A percentile compares a stretch with the other conserved stretches of the same genome.
phyloP scores from a whole-genome alignment of 108 stramenopile genomes.

The Conticribra guillardii region DNA sequence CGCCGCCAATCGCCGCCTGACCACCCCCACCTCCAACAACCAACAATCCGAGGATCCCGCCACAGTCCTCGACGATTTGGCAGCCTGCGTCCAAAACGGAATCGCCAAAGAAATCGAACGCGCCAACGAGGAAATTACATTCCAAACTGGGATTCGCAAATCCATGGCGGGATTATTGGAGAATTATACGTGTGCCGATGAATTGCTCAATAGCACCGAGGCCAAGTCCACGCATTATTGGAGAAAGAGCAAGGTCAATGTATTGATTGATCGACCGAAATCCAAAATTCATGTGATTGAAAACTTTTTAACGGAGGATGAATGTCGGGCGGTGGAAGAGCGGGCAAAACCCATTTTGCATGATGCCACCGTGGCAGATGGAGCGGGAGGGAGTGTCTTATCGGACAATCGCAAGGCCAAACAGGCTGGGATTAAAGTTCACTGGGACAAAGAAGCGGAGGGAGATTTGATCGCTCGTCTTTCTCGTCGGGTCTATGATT shows the following conservation, averaged over 20 bases:
- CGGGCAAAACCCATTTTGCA: conserved; percentile 61
- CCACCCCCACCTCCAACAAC: too few relatives aligned
- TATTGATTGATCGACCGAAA: conserved; percentile 76
- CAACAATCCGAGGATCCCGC: conserved; percentile 6
- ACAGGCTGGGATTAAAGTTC: conserved; percentile 79
- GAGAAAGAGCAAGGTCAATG: conserved; percentile 44
- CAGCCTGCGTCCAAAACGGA: conserved; percentile 59
- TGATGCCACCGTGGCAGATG: conserved; percentile 84
- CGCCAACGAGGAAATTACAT: conserved; percentile 75
- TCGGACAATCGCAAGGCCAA: conserved; percentile 77
- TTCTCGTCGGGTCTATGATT: conserved; percentile 76
- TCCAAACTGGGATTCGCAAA: conserved; percentile 63
- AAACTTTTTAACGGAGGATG: conserved; percentile 80
- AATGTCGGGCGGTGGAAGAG: conserved; percentile 82
- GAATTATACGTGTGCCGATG: conserved; percentile 86
- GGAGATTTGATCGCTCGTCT: conserved; percentile 70
- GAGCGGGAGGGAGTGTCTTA: conserved; percentile 70
- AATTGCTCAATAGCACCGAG: conserved; percentile 54
- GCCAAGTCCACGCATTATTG: conserved; percentile 34
- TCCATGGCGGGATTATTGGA: conserved; percentile 66
- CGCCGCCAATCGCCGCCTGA: conserved; percentile 25
- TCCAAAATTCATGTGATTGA: conserved; percentile 75
- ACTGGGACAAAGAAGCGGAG: conserved; percentile 62
- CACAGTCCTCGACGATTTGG: conserved; percentile 33
- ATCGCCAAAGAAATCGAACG: conserved; percentile 48